phyloP scores from a whole-genome alignment of 2,329 filamentous ascomycete genomes.

The Alternaria consortialis region DNA sequence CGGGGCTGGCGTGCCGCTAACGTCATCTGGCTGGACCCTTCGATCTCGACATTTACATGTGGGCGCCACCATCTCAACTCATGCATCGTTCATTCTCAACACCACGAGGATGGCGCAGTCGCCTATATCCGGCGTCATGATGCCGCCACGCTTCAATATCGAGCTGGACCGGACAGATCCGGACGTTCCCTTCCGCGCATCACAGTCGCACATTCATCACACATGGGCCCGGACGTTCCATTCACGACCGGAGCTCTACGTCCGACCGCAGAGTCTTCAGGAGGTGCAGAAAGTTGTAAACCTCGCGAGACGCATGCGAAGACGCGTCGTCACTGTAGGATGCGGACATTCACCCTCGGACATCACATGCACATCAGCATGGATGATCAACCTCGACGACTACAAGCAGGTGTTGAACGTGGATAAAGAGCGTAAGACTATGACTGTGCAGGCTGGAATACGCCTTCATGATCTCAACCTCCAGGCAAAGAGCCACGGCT shows the following conservation, averaged over 20 bases:
- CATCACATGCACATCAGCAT: constrained; percentile 90
- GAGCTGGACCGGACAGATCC: constrained; percentile 69
- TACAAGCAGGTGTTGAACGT: constrained; percentile 77
- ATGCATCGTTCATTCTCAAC: constrained; percentile 7
- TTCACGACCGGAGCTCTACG: constrained; percentile 87
- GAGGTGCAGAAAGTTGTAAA: constrained; percentile 87
- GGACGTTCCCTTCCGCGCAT: constrained; percentile 78
- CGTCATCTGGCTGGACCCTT: constrained; percentile 14
- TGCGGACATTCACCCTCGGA: constrained; percentile 92
- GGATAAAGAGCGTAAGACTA: constrained; percentile 69
- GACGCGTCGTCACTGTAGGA: constrained; percentile 85
- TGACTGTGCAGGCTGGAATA: constrained; percentile 89
- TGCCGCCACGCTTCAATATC: constrained; percentile 55
- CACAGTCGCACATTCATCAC: constrained; percentile 76
- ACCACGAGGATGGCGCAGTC: constrained; percentile 36
- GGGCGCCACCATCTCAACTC: constrained; percentile 9
- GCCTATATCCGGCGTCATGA: constrained; percentile 35
- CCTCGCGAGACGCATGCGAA: constrained; percentile 81
- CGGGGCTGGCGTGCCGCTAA: constrained; percentile 4
- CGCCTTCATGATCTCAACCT: constrained; percentile 77
- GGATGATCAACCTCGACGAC: constrained; percentile 92
- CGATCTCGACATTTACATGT: constrained; percentile 9
- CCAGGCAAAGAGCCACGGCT: constrained; percentile 75
- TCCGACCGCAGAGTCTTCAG: constrained; percentile 78
- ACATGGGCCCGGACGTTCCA: constrained; percentile 97